Evolutionary conservation across 176 grass and related monocot genomes (phyloP), one percentile per base, ranked within the genome.

Genomic region (Carex pumila): DNA sequence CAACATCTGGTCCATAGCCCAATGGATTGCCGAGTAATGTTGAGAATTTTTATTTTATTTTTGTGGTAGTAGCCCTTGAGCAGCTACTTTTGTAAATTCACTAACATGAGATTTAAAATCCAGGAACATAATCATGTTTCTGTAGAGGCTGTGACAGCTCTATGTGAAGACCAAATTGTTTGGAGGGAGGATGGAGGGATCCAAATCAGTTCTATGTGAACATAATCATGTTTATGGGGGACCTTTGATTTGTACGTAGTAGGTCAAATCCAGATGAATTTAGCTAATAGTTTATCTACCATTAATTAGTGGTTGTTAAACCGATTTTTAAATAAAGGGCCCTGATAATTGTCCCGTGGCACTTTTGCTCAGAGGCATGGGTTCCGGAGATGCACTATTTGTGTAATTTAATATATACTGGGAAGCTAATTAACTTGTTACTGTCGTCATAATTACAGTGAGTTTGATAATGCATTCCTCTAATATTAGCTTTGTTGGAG

Each of bases 161-260:
- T 98, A 68, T 98, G 95, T 0, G 89, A 91, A 39, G 91, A 93
- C 5, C 66, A 89, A 29, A 72, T 95, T 57, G 66, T 93, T 55
- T 98, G 95, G 91, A 81, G 89, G 64, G 84, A 91, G 87, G 95
- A 98, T 34, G 32, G 25, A 25, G 25, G 25, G 25, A 25, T 25
- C 25, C 25, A 25, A 25, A 25, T 25, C 25, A 25, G 25, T 0
- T 25, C 25, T 0, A 25, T 25, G 25, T 25, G 25, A 25, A 25
- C 25, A 25, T 25, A 25, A 25, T 25, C 25, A 25, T 25, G 25
- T 25, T 25, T 3, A 34, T 88, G 74, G 84, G 43, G 72, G 80
- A 5, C 84, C 84, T 30, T 59, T 86, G 4, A 86, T 80, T 50
- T 9, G 84, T n/a, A n/a, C n/a, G n/a, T 62, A 80, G 84, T 79